Conservation (phyloP, 2,329 filamentous ascomycete genomes). For the Hirsutella minnesotensis region DNA sequence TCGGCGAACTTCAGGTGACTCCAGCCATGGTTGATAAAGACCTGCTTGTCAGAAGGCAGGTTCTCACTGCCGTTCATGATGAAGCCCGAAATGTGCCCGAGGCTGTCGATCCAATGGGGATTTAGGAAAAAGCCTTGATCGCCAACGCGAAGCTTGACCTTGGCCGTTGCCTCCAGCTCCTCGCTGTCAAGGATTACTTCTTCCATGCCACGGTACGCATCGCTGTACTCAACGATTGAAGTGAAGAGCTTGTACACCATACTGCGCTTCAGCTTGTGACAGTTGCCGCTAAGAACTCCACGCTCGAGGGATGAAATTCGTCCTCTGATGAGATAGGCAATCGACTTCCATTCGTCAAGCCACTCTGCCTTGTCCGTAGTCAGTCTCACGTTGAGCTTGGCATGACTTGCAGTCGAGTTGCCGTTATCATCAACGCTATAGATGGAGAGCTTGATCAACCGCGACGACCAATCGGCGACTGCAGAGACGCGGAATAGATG, state of each 20-base stretch:
- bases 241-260: conserved; percentile 52
- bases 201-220: conserved; percentile 43
- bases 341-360: conserved; percentile 11
- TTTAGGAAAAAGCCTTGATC: conserved; percentile 1
- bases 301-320: conserved; percentile 28
- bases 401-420: conserved; percentile 7
- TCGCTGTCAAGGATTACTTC: conserved; percentile 36
- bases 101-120: conserved; percentile 43
- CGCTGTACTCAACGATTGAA: conserved; percentile 42
- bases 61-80: conserved; percentile 45
- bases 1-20: conserved; percentile 19
- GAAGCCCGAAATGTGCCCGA: conserved; percentile 49
- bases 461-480: background rate
- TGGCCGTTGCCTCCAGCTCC: conserved; percentile 20
- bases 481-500: conserved; percentile 9
- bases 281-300: conserved; percentile 17
- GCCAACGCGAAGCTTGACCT: conserved; percentile 29
- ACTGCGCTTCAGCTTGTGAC: conserved; percentile 24
- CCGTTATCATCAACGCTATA: conserved; percentile 10
- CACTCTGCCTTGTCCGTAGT: conserved; percentile 3
- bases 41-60: conserved; percentile 40
- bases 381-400: conserved; percentile 2
- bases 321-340: conserved; percentile 47
- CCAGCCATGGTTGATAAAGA: conserved; percentile 51
- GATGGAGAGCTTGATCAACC: conserved; percentile 6